Evolutionary conservation across 2,329 filamentous ascomycete genomes (phyloP), one percentile per base, ranked within the genome.

Genomic region (Xenosphaeropsis pyriputrescens): DNA sequence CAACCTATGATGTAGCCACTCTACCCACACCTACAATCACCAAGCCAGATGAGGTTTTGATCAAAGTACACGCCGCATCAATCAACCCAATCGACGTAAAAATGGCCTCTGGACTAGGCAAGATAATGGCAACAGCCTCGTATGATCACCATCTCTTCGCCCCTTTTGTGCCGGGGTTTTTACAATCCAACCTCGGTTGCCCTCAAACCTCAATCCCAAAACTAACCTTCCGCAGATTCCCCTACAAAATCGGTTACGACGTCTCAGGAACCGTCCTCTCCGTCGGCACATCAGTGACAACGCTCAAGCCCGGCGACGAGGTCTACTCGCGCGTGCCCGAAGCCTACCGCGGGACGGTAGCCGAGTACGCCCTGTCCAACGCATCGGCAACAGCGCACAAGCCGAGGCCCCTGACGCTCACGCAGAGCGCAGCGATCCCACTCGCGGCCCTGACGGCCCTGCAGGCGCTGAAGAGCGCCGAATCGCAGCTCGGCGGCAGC

Each of bases 51-150:
- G 55, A 70, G 4, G 50, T 72, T 1, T 48, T 71, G 2, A 58
- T 67, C 30, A 57, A 52, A 35, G 60, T 66, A 7, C 51, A 62
- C 38, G 62, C 63, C 3, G 62, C 62, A 1, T 58, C 56, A 34
- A 51, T 66, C 31, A 66, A 68, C 41, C 61, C 64, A 1, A 50
- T 65, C 3, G 63, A 67, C 47, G 54, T 65, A 4, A 51, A 53
- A 39, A 35, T 53, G 39, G 62, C 60, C 0, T 47, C 48, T 13
- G 61, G 60, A 1, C 42, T 50, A 1, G 39, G 59, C 29, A 62
- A 61, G 35, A 12, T 50, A 9, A 50, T 50, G 6, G 9, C 57
- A 3, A 46, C 50, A 33, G 57, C 59, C 33, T 26, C 42, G 56
- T 60, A 43, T 38, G 54, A 37, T 6, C 31, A 14, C 12, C 12